Base-by-base conservation (phyloP, 106 monocot genomes). In the Gastrodia elata region DNA sequence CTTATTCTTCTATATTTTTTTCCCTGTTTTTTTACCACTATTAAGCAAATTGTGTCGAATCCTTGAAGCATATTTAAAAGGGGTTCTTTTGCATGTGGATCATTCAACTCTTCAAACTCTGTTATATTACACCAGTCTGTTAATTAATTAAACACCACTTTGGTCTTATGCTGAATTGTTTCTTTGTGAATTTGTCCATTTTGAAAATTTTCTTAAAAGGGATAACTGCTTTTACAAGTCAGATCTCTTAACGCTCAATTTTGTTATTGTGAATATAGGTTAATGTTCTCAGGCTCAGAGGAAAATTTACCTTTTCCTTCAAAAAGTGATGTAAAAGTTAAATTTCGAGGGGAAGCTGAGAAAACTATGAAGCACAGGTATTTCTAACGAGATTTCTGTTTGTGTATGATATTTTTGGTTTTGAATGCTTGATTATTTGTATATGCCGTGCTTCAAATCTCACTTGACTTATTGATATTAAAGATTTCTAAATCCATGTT, bases 391-490 rank as follows among this genome's bases (percentile, higher is more conserved):
- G 43, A 3, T 44, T 44, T 44, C 15, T 44, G 43, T 44, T 2
- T 44, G 18, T 22, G 14, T 42, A 42, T 42, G 42, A 55, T 3
- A n/a, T 6, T 55, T 55, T 55, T 55, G 24, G 18, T 55, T 22
- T 55, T 22, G 24, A n/a, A 55, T 55, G 55, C 55, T 55, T 55
- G 55, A 7, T n/a, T 55, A 55, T 55, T 55, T 55, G 55, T n/a
- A n/a, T 55, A 22, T 55, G 22, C 3, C 55, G 8, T 55, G 55
- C 24, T 18, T 55, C 55, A 55, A n/a, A 55, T 55, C 55, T 55
- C 55, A 55, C 55, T 55, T 55, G 55, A 6, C 16, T 6, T 55
- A n/a, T 55, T 58, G 57, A 58, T 25, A 8, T 24, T 25, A 58
- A 58, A 8, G 27, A 25, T 58, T 58, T 25, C 26, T 9, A 27